Evolutionary conservation across 306 rosid species (phyloP).

Genomic region (Cicer judaicum): DNA sequence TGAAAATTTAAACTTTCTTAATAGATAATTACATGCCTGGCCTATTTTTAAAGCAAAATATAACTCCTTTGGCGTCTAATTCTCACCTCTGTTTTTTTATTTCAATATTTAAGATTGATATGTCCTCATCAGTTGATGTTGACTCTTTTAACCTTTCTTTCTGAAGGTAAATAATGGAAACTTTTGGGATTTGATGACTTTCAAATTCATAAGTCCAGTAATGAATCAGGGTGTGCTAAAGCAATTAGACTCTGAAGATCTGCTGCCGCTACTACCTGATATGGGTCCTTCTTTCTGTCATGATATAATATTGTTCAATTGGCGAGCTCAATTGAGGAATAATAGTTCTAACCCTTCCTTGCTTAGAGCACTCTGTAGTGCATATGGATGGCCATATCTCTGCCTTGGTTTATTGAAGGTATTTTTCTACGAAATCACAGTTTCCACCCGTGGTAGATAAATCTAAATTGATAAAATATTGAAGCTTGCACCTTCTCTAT

Average conservation of each 20-base stretch:
- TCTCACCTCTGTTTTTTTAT: conserved; percentile 25
- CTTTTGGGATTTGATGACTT: conserved; percentile 75
- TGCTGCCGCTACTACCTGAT: conserved; percentile 73
- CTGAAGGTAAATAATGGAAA: conserved; percentile 55
- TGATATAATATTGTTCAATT: conserved; percentile 60
- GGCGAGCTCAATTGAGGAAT: conserved; percentile 66
- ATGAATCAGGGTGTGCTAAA: conserved; percentile 72
- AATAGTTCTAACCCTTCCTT: conserved; percentile 65
- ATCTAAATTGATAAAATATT: conserved; percentile 20
- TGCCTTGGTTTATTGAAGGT: conserved; percentile 90
- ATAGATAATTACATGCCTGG: background rate
- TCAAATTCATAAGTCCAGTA: conserved; percentile 74
- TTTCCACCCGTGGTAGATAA: conserved; percentile 36
- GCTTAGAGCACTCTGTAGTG: conserved; percentile 77
- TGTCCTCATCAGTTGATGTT: conserved; percentile 41
- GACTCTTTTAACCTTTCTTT: conserved; percentile 41
- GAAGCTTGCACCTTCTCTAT: conserved; percentile 16
- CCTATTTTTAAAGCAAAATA: conserved; percentile 13
- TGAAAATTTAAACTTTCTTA: conserved; percentile 15
- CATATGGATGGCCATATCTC: conserved; percentile 93
- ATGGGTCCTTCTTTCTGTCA: conserved; percentile 77
- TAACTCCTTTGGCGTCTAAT: conserved; percentile 6
- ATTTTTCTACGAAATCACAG: conserved; percentile 28
- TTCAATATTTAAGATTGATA: conserved; percentile 33
- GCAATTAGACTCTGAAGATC: conserved; percentile 80